Percentiles rank a stretch among this genome's conserved stretches.
These are phyloP conservation scores for Pythium rhizo-oryzae DNA, from an alignment of 352 stramenopile genomes.

Conservation along the genomic window DNA sequence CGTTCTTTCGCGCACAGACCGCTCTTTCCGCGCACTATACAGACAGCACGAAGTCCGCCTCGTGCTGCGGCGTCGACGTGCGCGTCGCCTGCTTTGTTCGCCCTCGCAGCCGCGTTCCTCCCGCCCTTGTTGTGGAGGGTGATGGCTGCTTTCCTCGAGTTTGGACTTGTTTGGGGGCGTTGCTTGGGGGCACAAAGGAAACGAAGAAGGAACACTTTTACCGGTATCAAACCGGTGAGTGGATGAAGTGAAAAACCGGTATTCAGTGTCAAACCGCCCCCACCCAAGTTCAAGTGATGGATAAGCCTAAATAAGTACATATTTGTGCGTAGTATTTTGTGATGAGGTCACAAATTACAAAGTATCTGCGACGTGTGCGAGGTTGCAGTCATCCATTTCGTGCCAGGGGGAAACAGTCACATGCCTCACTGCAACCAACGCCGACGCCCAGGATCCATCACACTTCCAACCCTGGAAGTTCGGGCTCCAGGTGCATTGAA, in stretches of 20 bases:
- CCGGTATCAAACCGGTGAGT: slow-evolving; percentile 18
- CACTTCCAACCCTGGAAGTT: too few relatives aligned
- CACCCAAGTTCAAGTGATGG: neutral
- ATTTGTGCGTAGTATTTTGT: neutral
- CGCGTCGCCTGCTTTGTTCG: neutral
- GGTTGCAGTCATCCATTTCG: too few relatives aligned
- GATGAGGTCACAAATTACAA: too few relatives aligned
- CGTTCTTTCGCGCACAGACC: too few relatives aligned
- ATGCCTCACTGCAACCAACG: too few relatives aligned
- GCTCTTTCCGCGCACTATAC: neutral
- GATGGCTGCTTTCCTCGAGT: slow-evolving; percentile 9
- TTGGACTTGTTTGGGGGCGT: neutral
- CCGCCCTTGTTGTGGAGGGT: neutral
- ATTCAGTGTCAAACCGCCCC: neutral
- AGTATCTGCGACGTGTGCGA: too few relatives aligned
- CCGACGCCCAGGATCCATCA: too few relatives aligned
- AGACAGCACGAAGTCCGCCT: neutral
- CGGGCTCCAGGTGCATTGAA: too few relatives aligned
- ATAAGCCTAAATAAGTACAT: neutral
- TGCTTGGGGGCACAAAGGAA: slow-evolving; percentile 21
- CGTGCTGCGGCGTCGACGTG: neutral
- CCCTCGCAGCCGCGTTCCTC: neutral
- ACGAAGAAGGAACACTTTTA: slow-evolving; percentile 20
- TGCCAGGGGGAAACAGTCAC: too few relatives aligned
- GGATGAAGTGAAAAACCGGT: slow-evolving; percentile 6